Conservation (phyloP, 371 early-diverging fungal genomes). For the Apophysomyces elegans region DNA sequence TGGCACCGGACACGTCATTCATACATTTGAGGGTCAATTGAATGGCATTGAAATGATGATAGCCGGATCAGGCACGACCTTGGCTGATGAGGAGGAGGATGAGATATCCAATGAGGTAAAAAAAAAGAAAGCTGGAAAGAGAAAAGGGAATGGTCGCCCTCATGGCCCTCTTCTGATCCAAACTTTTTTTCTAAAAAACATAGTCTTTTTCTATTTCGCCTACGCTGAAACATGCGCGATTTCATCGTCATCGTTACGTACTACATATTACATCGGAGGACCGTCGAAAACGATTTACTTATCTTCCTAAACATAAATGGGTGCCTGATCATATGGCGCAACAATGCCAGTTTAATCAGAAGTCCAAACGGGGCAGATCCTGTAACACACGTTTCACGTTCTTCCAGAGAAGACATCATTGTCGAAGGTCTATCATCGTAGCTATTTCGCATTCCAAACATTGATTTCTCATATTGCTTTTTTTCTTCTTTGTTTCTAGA, state of each 20-base stretch:
- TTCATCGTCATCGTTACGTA: conserved; percentile 40
- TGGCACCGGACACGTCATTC: conserved; percentile 50
- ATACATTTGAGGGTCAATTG: conserved; percentile 34
- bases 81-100: conserved; percentile 12
- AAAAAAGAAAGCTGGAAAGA: neutral
- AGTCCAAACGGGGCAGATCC: conserved; percentile 8
- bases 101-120: neutral
- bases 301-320: conserved; percentile 40
- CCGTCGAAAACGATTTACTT: conserved; percentile 30
- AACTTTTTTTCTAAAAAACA: no score
- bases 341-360: conserved; percentile 39
- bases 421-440: conserved; percentile 28
- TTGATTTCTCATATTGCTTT: neutral
- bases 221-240: conserved; percentile 23
- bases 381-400: conserved; percentile 34
- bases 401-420: conserved; percentile 49
- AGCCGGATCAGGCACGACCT: conserved; percentile 43
- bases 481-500: conserved; percentile 14
- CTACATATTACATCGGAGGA: conserved; percentile 34
- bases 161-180: no score
- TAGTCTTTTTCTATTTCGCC: conserved; percentile 25
- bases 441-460: neutral
- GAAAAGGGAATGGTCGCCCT: no score
- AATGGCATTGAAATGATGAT: conserved; percentile 49
- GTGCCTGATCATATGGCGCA: conserved; percentile 37